These are phyloP conservation scores for Fusarium anthophilum DNA, from an alignment of 2,329 filamentous ascomycete genomes.

Conservation along the genomic window DNA sequence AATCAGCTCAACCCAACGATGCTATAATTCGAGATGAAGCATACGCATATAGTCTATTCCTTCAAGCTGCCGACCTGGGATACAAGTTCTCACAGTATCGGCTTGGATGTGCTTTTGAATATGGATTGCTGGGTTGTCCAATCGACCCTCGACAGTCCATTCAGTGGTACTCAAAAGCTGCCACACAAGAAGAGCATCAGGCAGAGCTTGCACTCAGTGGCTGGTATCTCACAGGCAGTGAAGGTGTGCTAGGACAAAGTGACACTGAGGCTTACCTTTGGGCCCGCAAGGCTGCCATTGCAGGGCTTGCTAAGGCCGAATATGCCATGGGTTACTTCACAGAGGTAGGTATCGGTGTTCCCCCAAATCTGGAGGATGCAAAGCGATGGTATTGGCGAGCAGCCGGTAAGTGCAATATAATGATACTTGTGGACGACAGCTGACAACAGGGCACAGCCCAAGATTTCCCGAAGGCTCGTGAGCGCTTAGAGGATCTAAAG, in stretches of 20 bases:
- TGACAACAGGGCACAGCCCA: slow-evolving; percentile 70
- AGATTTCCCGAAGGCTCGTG: slow-evolving; percentile 91
- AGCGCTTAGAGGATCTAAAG: slow-evolving; percentile 92
- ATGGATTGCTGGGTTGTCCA: slow-evolving; percentile 82
- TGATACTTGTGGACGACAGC: slow-evolving; percentile 10
- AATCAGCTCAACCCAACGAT: slow-evolving; percentile 72
- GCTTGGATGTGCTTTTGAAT: slow-evolving; percentile 88
- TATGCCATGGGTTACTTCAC: slow-evolving; percentile 98
- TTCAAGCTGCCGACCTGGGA: slow-evolving; percentile 84
- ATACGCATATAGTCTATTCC: slow-evolving; percentile 84
- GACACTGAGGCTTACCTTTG: slow-evolving; percentile 97
- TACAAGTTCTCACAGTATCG: slow-evolving; percentile 97
- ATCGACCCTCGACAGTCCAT: slow-evolving; percentile 88
- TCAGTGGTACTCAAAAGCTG: slow-evolving; percentile 92
- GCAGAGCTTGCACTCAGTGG: slow-evolving; percentile 84
- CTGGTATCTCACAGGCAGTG: slow-evolving; percentile 95
- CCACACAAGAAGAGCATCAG: slow-evolving; percentile 93
- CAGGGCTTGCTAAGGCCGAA: slow-evolving; percentile 90
- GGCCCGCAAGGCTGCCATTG: slow-evolving; percentile 91
- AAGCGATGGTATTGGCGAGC: slow-evolving; percentile 99
- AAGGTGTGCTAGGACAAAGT: slow-evolving; percentile 87
- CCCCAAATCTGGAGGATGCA: slow-evolving; percentile 89
- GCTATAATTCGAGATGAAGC: slow-evolving; percentile 81
- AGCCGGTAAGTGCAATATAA: slow-evolving; percentile 75
- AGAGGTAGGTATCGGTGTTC: slow-evolving; percentile 90